These are phyloP conservation scores for Komagataella pastoris DNA, from an alignment of 805 yeast genomes.

Conservation along the genomic window DNA sequence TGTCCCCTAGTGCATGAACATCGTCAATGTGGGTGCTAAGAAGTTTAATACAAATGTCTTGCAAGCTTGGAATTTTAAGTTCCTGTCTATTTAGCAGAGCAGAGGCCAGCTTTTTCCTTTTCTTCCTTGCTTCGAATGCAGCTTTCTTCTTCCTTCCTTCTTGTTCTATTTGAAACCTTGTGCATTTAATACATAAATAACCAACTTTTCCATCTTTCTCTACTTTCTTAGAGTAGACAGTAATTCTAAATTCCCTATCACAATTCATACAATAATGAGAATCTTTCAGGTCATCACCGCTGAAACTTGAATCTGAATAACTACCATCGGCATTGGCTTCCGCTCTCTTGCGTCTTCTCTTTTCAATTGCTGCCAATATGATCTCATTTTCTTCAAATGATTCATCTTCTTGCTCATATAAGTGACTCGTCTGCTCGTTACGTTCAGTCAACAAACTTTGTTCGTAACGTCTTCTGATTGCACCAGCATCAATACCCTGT, in stretches of 20 bases:
- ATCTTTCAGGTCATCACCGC: conserved; percentile 14
- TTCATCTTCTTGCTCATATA: conserved; percentile 11
- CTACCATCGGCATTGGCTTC: conserved; percentile 20
- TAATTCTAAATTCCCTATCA: conserved; percentile 39
- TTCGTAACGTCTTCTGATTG: conserved; percentile 38
- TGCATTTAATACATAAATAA: conserved; percentile 53
- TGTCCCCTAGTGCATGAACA: conserved; percentile 77
- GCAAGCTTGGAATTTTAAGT: conserved; percentile 54
- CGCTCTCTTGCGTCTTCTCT: conserved; percentile 12
- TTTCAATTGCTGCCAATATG: conserved; percentile 4
- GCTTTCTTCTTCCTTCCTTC: conserved; percentile 30
- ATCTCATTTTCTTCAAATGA: conserved; percentile 8
- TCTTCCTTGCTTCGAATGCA: conserved; percentile 54
- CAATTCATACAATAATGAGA: conserved; percentile 43
- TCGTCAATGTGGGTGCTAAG: conserved; percentile 57
- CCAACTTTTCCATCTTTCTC: conserved; percentile 40
- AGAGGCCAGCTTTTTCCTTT: conserved; percentile 68
- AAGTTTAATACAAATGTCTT: conserved; percentile 64
- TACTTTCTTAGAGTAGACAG: conserved; percentile 48
- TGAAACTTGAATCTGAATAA: conserved; percentile 9
- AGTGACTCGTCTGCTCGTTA: conserved; percentile 17
- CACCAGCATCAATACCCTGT: conserved; percentile 81
- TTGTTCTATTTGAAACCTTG: conserved; percentile 29
- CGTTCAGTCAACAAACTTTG: conserved; percentile 8
- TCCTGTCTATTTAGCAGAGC: conserved; percentile 68